phyloP scores from a whole-genome alignment of 2,329 filamentous ascomycete species.

The Amesomyces nigricolor region DNA sequence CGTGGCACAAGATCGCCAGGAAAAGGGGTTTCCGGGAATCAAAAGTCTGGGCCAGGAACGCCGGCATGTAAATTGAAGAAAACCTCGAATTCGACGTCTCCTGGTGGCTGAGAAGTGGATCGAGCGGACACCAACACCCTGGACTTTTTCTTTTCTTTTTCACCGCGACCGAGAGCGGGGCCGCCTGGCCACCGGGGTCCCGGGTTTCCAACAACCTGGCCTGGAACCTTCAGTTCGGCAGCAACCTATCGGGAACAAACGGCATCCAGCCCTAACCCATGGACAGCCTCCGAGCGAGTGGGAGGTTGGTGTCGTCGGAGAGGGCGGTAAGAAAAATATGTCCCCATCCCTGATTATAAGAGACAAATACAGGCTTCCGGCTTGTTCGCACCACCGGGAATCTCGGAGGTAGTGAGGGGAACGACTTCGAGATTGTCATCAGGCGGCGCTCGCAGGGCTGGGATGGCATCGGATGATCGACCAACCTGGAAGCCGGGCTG shows the following conservation, averaged over 20 bases:
- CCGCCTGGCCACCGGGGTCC: neutral
- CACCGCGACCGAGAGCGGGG: neutral
- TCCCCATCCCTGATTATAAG: neutral
- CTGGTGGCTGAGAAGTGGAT: neutral
- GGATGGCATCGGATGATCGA: no score
- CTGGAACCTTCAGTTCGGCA: neutral
- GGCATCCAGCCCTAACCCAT: no score
- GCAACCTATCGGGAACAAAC: no score
- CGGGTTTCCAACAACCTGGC: neutral
- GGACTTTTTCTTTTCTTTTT: neutral
- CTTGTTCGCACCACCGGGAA: neutral
- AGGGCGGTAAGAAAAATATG: neutral
- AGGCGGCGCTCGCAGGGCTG: no score
- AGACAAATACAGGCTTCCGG: neutral
- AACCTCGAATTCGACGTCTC: neutral
- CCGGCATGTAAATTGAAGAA: no score
- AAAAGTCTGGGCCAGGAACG: no score
- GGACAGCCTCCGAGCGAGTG: no score
- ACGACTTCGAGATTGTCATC: no score
- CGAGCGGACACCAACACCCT: neutral
- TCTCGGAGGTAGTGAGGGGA: neutral
- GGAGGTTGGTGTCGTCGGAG: no score
- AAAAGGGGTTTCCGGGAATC: neutral
- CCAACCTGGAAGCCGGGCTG: no score
- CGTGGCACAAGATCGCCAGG: neutral